Percentiles rank a stretch among this genome's conserved stretches.
Evolutionary conservation across 768 basidiomycete genomes (phyloP).

Genomic region (Boletus reticuloceps): DNA sequence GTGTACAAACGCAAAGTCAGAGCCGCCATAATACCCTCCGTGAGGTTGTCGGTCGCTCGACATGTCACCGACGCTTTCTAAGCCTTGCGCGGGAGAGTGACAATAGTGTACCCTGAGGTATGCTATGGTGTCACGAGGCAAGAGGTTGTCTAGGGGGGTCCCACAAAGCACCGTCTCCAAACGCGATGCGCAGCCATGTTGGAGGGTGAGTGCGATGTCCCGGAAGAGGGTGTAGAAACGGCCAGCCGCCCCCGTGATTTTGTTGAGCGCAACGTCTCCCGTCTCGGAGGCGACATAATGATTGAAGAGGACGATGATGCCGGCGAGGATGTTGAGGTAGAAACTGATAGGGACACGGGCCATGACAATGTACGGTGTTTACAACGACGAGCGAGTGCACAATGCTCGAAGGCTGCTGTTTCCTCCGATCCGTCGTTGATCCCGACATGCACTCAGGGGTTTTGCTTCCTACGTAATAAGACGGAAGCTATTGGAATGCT

Average conservation of each 20-base stretch:
- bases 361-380: neutral
- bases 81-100: neutral
- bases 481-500: no score
- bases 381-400: no score
- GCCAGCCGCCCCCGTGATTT: constrained; percentile 15
- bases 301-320: constrained; percentile 17
- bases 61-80: neutral
- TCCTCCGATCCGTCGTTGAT: no score
- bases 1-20: neutral
- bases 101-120: constrained; percentile 5
- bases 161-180: constrained; percentile 3
- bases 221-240: constrained; percentile 16
- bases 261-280: constrained; percentile 18
- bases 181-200: constrained; percentile 1
- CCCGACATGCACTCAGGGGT: no score
- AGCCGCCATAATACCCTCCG: constrained; percentile 1
- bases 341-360: constrained; percentile 13
- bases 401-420: no score
- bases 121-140: neutral
- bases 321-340: constrained; percentile 18
- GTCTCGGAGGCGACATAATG: constrained; percentile 16
- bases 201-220: constrained; percentile 1
- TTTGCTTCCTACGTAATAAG: no score
- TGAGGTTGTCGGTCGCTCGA: neutral
- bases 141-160: neutral